Evolutionary conservation across 2,329 filamentous ascomycete genomes (phyloP), one percentile per base, ranked within the genome.

Genomic region (Fonsecaea erecta): DNA sequence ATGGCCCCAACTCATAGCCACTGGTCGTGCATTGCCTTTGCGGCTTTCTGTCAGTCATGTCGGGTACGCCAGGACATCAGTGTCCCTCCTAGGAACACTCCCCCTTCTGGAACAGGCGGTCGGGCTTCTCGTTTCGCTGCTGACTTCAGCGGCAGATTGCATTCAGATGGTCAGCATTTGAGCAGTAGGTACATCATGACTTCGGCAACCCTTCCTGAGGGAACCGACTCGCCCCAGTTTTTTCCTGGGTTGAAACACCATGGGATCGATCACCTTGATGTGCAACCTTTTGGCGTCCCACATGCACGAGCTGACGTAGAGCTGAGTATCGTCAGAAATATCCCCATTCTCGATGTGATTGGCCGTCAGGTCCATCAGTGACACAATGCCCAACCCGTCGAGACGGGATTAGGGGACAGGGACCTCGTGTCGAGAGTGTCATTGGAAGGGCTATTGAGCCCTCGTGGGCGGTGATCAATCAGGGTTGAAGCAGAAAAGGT

Each of bases 331-430:
- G 35, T 14, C 9, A n/a, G 34, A 2, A 43, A 30, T 30, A 30
- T 30, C 28, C 28, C n/a, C 28, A 8, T 30, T 30, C 28, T 30
- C 28, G 26, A 24, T 21, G 18, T 8, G 54, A 46, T 52, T 51
- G 57, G 57, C 18, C 30, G 12, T 9, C 26, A n/a, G 21, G 54
- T n/a, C 56, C 59, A 63, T 59, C 61, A 34, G 54, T 63, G 61
- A 63, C 61, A 63, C 61, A 63, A 46, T 57, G 34, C 21, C 53
- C 30, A 26, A 35, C 43, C 30, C 24, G 34, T 24, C 59, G 21
- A 30, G n/a, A 30, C 59, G 59, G 48, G 28, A 51, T 30, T n/a
- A 14, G 51, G 51, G 30, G 52, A 18, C 26, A 21, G 24, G 35
- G 34, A 34, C 8, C 11, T 40, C 48, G 46, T 30, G 8, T 8